Evolutionary conservation across 1,284 basidiomycete genomes (phyloP), one percentile per base, ranked within the genome.

Genomic region (Ceratobasidium sp.): DNA sequence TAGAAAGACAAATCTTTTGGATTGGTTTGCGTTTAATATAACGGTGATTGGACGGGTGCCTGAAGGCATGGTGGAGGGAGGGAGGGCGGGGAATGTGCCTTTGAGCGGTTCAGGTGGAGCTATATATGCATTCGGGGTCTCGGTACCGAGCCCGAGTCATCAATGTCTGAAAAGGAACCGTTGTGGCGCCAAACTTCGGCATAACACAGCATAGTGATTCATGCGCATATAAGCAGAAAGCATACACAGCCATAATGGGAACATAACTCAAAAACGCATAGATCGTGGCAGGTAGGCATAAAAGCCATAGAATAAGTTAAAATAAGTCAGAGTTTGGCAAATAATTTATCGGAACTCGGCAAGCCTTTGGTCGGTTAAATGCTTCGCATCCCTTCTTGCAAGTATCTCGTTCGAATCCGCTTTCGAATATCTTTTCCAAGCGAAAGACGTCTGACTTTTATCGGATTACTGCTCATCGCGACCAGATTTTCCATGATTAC

Each of bases 191-290:
- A 54, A 29, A 52, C 17, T 51, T 40, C 49, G 29, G 49, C 8
- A 19, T 43, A 8, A 25, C 66, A 68, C 29, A 34, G 32, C 44
- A 51, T 68, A 61, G 1, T 61, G 59, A 61, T 61, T 61, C 37
- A 88, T 88, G 77, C 82, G 90, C 78, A 87, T 96, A n/a, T 95
- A 85, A 76, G 84, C 76, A 0, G 59, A 37, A 37, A 19, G 13
- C 37, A 43, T 61, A 32, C 59, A 61, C n/a, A 61, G 59, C 59
- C 29, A 34, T 61, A 37, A 1, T 37, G 56, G 34, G 29, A 37
- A 37, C 59, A 61, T 61, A 32, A 61, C 13, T 61, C 59, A 6
- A 19, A 32, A 17, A 17, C 49, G 29, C 22, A 52, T 13, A 52
- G 49, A 13, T 19, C 17, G 29, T 37, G 37, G 2, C 1, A 61